phyloP scores from a whole-genome alignment of 2,329 filamentous ascomycete species.

The Neofusicoccum cordaticola region DNA sequence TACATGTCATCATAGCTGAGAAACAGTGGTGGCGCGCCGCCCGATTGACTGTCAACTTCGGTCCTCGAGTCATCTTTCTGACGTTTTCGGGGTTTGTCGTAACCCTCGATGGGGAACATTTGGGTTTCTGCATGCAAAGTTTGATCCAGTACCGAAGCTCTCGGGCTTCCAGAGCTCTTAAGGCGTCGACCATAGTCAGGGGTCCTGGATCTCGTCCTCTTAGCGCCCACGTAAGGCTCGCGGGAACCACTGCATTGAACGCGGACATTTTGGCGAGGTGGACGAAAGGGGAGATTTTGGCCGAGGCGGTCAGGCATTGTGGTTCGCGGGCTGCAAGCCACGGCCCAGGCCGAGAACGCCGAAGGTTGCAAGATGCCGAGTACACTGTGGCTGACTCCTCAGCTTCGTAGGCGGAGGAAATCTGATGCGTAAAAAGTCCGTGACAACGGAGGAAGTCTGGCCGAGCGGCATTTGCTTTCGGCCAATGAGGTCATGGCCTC shows the following conservation, averaged over 20 bases:
- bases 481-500: conserved; percentile 4
- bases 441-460: neutral
- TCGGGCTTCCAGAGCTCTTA: neutral
- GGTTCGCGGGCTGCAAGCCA: neutral
- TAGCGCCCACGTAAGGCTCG: neutral
- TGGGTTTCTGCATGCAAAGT: neutral
- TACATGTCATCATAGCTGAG: neutral
- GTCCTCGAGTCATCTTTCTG: neutral
- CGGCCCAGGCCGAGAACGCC: neutral
- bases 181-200: neutral
- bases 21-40: neutral
- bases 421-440: neutral
- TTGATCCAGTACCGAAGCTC: neutral
- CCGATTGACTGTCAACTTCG: neutral
- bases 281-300: neutral
- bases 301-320: neutral
- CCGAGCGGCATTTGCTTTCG: conserved; percentile 2
- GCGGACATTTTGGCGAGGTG: neutral
- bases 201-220: neutral
- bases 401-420: neutral
- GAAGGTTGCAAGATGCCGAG: neutral
- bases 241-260: too few relatives aligned
- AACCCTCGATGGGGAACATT: neutral
- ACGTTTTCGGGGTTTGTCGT: neutral
- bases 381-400: neutral